Percentiles rank a stretch among this genome's conserved stretches.
These are phyloP conservation scores for Fonsecaea pugnacius DNA, from an alignment of 2,329 filamentous ascomycete species.

Conservation along the genomic window DNA sequence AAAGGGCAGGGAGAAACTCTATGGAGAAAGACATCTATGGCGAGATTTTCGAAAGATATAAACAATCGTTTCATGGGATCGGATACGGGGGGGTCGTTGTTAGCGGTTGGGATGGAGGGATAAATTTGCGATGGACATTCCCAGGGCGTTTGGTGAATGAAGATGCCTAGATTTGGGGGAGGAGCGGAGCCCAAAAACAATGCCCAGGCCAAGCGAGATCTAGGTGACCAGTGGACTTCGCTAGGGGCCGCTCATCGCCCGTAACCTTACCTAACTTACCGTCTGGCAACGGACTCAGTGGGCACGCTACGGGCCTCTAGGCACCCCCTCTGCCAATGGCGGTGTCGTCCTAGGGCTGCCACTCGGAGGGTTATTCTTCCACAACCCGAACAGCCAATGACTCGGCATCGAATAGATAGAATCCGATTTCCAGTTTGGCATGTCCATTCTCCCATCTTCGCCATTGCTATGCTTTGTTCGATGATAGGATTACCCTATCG, in stretches of 20 bases:
- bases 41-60: constrained; percentile 1
- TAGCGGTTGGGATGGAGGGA: neutral
- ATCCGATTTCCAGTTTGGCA: constrained; percentile 4
- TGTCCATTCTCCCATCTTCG: neutral
- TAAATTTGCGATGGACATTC: neutral
- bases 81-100: neutral
- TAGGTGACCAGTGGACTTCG: neutral
- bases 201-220: neutral
- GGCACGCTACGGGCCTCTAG: neutral
- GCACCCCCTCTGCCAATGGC: neutral
- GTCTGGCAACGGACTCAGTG: neutral
- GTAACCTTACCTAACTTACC: neutral
- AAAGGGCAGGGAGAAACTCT: constrained; percentile 19
- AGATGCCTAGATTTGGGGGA: neutral
- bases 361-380: constrained; percentile 2
- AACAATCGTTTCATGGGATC: neutral
- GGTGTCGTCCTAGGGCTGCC: neutral
- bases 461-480: neutral
- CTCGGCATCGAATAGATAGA: neutral
- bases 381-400: constrained; percentile 10
- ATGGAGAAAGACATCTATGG: constrained; percentile 9
- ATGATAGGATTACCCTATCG: neutral
- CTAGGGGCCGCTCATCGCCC: neutral
- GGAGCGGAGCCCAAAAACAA: neutral
- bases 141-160: constrained; percentile 1